Evolutionary conservation across 495 filamentous ascomycete genomes (phyloP).

Genomic region (Massariosphaeria phaeospora): DNA sequence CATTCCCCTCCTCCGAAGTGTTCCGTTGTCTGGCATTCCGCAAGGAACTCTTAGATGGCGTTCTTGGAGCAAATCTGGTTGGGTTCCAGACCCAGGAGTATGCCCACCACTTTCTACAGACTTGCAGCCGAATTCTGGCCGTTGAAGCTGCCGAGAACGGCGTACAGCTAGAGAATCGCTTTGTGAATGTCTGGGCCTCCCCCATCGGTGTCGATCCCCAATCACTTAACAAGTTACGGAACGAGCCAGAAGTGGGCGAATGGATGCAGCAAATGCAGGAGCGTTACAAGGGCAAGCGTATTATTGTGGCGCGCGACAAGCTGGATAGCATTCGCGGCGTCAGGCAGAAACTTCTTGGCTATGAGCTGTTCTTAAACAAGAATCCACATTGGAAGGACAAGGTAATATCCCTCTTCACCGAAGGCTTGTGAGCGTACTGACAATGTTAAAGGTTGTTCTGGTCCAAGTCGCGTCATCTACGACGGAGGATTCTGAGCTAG

Average conservation of each 20-base stretch:
- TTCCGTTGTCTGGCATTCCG: conserved; percentile 84
- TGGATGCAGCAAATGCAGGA: conserved; percentile 77
- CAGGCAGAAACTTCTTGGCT: conserved; percentile 84
- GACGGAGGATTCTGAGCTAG: conserved; percentile 77
- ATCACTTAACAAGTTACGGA: conserved; percentile 65
- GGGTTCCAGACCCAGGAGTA: conserved; percentile 93
- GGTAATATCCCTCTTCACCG: conserved; percentile 37
- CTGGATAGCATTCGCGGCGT: conserved; percentile 87
- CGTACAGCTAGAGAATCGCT: conserved; percentile 84
- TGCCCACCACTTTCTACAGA: conserved; percentile 86
- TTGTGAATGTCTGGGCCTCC: conserved; percentile 73
- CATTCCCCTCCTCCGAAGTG: conserved; percentile 91
- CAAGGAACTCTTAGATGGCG: conserved; percentile 78
- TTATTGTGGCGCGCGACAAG: conserved; percentile 90
- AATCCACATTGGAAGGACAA: conserved; percentile 83
- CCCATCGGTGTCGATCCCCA: conserved; percentile 81
- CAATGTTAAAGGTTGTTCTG: conserved; percentile 56
- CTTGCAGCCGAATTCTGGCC: conserved; percentile 78
- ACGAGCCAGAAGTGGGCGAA: conserved; percentile 62
- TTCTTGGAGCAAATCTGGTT: conserved; percentile 83
- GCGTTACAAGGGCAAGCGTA: conserved; percentile 73
- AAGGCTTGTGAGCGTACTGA: not conserved
- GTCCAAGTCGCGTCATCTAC: conserved; percentile 91
- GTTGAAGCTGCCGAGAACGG: conserved; percentile 85
- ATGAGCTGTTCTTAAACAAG: conserved; percentile 88